Percentiles rank a stretch among this genome's conserved stretches.
Evolutionary conservation across 2,329 filamentous ascomycete species (phyloP).

Genomic region (Cercospora sp.): DNA sequence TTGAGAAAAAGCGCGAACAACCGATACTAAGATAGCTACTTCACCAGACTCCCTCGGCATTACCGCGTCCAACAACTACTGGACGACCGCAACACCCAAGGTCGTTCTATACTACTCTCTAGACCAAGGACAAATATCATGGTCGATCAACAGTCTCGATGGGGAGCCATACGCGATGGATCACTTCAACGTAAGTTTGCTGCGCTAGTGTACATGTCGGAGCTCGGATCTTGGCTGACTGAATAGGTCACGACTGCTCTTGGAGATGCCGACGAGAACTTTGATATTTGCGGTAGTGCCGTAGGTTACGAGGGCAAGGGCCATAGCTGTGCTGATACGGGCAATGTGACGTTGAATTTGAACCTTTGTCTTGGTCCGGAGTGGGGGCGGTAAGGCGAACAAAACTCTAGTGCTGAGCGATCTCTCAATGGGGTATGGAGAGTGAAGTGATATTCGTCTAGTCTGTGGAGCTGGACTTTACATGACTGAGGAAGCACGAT

Average conservation of each 20-base stretch:
- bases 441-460: no score
- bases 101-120: constrained; percentile 15
- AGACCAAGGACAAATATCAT: constrained; percentile 12
- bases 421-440: no score
- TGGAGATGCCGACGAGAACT: background rate
- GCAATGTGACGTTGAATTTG: constrained; percentile 24
- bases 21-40: background rate
- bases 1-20: background rate
- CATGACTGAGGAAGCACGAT: no score
- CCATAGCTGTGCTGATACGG: constrained; percentile 27
- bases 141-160: constrained; percentile 17
- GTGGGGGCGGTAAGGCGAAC: background rate
- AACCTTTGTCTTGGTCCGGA: constrained; percentile 24
- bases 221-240: background rate
- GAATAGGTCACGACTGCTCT: constrained; percentile 4
- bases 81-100: constrained; percentile 16
- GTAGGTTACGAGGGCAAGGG: constrained; percentile 22
- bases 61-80: constrained; percentile 26
- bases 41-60: constrained; percentile 35
- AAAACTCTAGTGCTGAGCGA: no score
- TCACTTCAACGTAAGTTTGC: constrained; percentile 14
- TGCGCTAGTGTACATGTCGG: background rate
- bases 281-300: constrained; percentile 18
- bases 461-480: no score
- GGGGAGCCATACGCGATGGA: constrained; percentile 13